Base-by-base conservation (phyloP, 192 early-diverging fungal genomes). In the Coemansia furcata region DNA sequence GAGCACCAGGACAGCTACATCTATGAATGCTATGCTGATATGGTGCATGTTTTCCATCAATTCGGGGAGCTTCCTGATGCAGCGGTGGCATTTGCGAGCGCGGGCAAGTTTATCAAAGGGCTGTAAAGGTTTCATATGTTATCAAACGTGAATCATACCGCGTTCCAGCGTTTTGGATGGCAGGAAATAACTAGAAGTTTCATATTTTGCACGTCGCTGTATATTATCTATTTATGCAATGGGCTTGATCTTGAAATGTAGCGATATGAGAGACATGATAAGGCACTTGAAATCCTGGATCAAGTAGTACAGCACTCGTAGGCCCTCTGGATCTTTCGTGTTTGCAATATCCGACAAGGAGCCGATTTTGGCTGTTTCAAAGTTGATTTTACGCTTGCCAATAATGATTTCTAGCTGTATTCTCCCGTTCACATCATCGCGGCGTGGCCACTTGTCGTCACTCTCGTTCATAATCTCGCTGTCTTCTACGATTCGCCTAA, bases 251-350 rank as follows among this genome's bases (percentile, higher is more conserved):
- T 99, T 99, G 83, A 96, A 99, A 80, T 98, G 95, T 66, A 96
- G 79, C 4, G 94, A 87, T 67, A 99, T 94, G 35, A 99, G 84
- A 35, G 95, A 98, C 73, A 98, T 93, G 21, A 99, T 91, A 44
- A 97, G 85, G 65, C 94, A 96, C 73, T 98, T 98, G 39, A 99
- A 87, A 80, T 99, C 98, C 79, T 99, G 96, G n/a, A 97, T 89
- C 62, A 99, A 74, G 70, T 97, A 99, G 73, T 99, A 99, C 60
- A 99, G 94, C 6, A 90, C 90, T 26, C 93, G 89, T 32, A 99
- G 84, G 15, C 95, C 96, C 49, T 98, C 95, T 7, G 98, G 95
- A 69, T 99, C 98, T 35, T 92, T 84, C 65, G 92, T 93, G 23
- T 89, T 86, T 62, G 91, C 88, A 5, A 97, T 92, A 63, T 99